Base-by-base conservation (phyloP, 805 yeast genomes). In the Ogataea pini region DNA sequence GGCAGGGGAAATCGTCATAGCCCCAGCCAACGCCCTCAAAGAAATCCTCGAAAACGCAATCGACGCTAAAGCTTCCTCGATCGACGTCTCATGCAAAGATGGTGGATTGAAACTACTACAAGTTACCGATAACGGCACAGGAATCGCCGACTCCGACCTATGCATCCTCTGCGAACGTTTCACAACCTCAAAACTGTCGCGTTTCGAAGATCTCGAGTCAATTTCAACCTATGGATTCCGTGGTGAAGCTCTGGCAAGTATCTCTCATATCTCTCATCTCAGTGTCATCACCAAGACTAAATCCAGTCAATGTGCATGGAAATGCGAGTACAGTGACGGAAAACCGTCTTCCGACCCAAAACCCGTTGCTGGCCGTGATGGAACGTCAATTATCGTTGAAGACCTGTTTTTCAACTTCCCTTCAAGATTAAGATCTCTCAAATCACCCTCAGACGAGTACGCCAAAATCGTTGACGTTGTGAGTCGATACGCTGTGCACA, bases 171-270 rank as follows among this genome's bases (percentile, higher is more conserved):
- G 98, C 63, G 87, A 88, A 61, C 71, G 99, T 20, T 92, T 90
- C 68, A 88, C 98, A 18, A 94, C 99, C 0, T 90, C 97, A 0
- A 94, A 94, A 65, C 68, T 94, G 19, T 52, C 67, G 1, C 73
- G 69, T 7, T 92, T 86, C 63, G 92, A 87, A 43, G 99, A 94
- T 63, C 74, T 94, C 49, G 71, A 72, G 42, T 64, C 75, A 3
- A 79, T 94, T 19, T 71, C 78, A 18, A 91, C 98, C 0, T 89
- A 89, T 64, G 99, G 99, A 4, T 94, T 94, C 64, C 75, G 99
- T 47, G 99, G 99, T 13, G 99, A 94, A 66, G 99, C 99, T 0
- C 72, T 94, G 42, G 97, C 98, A 1, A 84, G 94, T 62, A 91
- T 94, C 7, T 89, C 97, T 0, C 97, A 92, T 61, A 85, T 94